Percentiles rank a stretch among this genome's conserved stretches.
Evolutionary conservation across 305 asterid species (phyloP).

Genomic region (Fraxinus sp.): DNA sequence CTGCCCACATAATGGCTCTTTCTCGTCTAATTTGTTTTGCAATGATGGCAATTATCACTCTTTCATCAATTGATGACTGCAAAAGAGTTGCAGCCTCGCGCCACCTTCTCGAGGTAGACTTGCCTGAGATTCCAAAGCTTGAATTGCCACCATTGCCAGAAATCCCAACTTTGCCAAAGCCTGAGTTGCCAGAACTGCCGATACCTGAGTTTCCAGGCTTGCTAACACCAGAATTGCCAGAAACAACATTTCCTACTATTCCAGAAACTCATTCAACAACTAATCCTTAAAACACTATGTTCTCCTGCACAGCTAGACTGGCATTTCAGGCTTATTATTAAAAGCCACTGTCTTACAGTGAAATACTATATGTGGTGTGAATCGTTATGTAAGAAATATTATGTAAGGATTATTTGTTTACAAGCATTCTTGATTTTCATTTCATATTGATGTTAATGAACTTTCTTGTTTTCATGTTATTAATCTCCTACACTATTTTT

Average conservation of each 20-base stretch:
- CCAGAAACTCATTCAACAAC: not conserved
- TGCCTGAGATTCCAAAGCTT: not conserved
- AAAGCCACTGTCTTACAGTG: not conserved
- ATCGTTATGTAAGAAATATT: not conserved
- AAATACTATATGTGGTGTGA: not conserved
- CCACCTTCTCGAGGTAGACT: too few relatives aligned
- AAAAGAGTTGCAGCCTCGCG: too few relatives aligned
- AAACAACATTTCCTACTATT: not conserved
- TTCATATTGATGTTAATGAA: not conserved
- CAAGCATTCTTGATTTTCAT: not conserved
- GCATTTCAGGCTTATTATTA: not conserved
- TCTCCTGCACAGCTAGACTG: not conserved
- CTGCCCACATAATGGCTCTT: too few relatives aligned
- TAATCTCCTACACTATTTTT: not conserved
- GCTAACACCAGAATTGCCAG: slow-evolving; percentile 1
- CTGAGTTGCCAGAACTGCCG: not conserved
- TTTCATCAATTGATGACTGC: too few relatives aligned
- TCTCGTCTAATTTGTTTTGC: too few relatives aligned
- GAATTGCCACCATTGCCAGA: slow-evolving; percentile 16
- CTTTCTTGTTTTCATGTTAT: not conserved
- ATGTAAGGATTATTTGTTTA: not conserved
- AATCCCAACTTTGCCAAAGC: slow-evolving; percentile 11
- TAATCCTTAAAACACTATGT: not conserved
- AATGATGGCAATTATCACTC: too few relatives aligned
- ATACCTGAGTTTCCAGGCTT: slow-evolving; percentile 14